Evolutionary conservation across 2,329 filamentous ascomycete species (phyloP).

Genomic region (Lasiodiplodia hormozganensis): DNA sequence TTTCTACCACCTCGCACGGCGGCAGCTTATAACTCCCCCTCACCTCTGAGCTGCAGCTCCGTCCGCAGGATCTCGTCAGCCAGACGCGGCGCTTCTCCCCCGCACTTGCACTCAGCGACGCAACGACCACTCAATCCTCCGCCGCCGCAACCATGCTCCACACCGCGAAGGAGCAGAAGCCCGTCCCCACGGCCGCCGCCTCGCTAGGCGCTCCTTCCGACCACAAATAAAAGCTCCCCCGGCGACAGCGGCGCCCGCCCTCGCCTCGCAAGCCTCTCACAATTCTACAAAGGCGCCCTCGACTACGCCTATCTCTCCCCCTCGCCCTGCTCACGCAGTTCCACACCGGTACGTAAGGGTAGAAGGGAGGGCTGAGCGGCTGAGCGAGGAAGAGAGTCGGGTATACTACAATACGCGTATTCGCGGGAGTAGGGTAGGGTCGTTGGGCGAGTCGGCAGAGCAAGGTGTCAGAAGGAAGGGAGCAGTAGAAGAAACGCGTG

Average conservation of each 20-base stretch:
- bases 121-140: neutral
- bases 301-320: conserved; percentile 64
- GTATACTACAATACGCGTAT: conserved; percentile 70
- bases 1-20: neutral
- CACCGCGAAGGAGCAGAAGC: neutral
- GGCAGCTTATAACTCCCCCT: neutral
- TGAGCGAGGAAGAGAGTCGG: conserved; percentile 74
- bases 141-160: neutral
- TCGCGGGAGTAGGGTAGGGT: conserved; percentile 82
- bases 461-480: conserved; percentile 70
- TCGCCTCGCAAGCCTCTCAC: conserved; percentile 66
- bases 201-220: neutral
- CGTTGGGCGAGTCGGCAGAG: conserved; percentile 96
- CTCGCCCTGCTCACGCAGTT: conserved; percentile 80
- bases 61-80: neutral
- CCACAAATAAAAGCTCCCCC: conserved; percentile 51
- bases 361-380: conserved; percentile 75
- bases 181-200: conserved; percentile 10
- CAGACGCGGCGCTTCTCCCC: neutral
- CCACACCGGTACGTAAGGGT: conserved; percentile 89
- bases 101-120: neutral
- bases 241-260: conserved; percentile 56
- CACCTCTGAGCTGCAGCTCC: neutral
- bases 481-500: conserved; percentile 78
- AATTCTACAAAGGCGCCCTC: conserved; percentile 75